Base-by-base conservation (phyloP, 192 early-diverging fungal species). In the Coemansia nantahalensis region DNA sequence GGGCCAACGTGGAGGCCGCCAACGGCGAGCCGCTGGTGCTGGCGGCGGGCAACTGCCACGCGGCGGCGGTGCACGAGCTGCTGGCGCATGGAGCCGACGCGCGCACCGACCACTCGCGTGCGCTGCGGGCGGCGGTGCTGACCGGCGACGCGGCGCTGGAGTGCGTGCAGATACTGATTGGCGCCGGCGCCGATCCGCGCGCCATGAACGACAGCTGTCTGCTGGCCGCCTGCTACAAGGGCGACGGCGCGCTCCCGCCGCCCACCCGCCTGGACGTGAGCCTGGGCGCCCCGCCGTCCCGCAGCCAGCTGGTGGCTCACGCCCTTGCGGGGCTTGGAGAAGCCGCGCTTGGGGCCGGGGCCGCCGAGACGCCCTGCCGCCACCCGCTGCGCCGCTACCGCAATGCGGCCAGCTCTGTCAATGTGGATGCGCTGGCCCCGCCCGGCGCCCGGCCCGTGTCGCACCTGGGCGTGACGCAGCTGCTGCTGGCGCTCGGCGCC, bases 121-220 rank as follows among this genome's bases (percentile, higher is more conserved):
- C 74, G 11, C 50, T 77, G 45, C 61, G 74, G 6, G 26, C 51
- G 14, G 74, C 74, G 1, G 66, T 66, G 28, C 53, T 77, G 53
- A 37, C 31, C 11, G 74, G 74, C 47, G 74, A 77, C 46, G 40
- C 57, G 15, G 64, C 61, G 22, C 11, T 54, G 2, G 58, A 28
- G 15, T 46, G 45, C 28, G 49, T 65, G 16, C 45, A 23, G 4
- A n/a, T 35, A 8, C 58, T 77, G 54, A 38, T 77, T 0, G 59
- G 48, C 0, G 34, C 22, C 6, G 74, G 74, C 19, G 74, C 74
- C 13, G 32, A 40, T n/a, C 50, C 33, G 16, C 52, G 37, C 11
- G 67, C 59, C 11, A 40, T 65, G 33, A 48, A 58, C 55, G 42
- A 77, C 30, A 70, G 62, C 59, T 61, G 67, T 32, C 28, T 77